Base-by-base conservation (phyloP, 164 flowering plant species). In the Chimonanthus salicifolius region DNA sequence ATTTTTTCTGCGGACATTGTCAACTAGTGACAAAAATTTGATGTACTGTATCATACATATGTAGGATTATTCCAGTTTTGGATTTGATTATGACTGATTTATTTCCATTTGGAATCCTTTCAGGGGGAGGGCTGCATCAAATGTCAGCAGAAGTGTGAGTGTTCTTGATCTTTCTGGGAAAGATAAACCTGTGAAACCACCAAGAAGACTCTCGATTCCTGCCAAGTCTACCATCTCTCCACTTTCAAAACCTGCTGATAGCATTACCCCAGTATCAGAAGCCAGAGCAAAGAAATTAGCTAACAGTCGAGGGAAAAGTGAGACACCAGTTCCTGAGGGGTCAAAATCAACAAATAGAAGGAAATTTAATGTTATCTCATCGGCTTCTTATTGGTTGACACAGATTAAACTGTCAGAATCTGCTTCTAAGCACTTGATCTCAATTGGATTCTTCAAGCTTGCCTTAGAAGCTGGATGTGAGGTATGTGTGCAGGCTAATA, bases 391-490 rank as follows among this genome's bases (percentile, higher is more conserved):
- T 71, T 95, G 99, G 99, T 68, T 92, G 5, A 66, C 84, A 3
- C 98, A 93, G 80, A 90, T 95, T 76, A 92, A 89, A 84, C 88
- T 85, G 13, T 87, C 99, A 46, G 99, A 93, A 85, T 79, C 92
- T 49, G 91, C 88, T 80, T 85, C 83, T 6, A 93, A 90, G 80
- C 99, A 93, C 78, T 80, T 87, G 3, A 71, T 95, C 73, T 95
- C 99, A 47, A 87, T 95, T 78, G 97, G 92, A 0, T 93, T 95
- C 76, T 95, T 95, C 81, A 95, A 92, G 75, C 97, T 95, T 75
- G 99, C 97, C 16, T 71, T 86, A 9, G 94, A 95, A 67, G 88
- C 97, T 51, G 95, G 94, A 77, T 90, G 97, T 77, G 90, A 95
- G 99, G 99, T 95, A 88, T 63, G 71, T 47, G 0, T 20, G 6